phyloP scores from a whole-genome alignment of 306 rosid species.

The Myrica gale region DNA sequence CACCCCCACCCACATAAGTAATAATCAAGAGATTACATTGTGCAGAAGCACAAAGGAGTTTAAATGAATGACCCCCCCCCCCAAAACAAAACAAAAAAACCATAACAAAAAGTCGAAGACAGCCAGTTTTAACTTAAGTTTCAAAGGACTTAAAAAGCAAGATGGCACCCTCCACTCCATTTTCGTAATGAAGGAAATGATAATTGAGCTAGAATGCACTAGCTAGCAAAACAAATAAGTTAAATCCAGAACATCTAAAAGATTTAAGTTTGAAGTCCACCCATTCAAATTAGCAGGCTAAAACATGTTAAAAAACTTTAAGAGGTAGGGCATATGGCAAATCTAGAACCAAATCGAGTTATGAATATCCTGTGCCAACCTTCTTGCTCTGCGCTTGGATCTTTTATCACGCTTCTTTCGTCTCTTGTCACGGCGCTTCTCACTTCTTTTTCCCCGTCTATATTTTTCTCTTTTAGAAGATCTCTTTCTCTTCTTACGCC shows the following conservation, averaged over 20 bases:
- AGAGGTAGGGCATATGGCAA: background rate
- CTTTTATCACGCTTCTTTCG: constrained; percentile 59
- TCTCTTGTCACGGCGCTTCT: constrained; percentile 61
- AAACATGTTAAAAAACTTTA: background rate
- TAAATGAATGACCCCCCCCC: background rate
- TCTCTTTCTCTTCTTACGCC: constrained; percentile 76
- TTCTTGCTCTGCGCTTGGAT: constrained; percentile 66
- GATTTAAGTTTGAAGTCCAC: background rate
- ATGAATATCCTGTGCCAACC: constrained; percentile 40
- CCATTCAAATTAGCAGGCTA: background rate
- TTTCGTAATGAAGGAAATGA: background rate
- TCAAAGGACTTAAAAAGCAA: background rate
- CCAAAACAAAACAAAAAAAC: background rate
- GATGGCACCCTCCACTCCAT: background rate
- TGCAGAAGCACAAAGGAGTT: background rate
- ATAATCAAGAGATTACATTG: background rate
- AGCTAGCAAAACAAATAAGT: background rate
- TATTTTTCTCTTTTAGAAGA: constrained; percentile 67
- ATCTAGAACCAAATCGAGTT: background rate
- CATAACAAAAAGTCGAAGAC: background rate
- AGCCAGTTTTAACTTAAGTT: no score
- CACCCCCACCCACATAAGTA: background rate
- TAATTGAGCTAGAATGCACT: background rate
- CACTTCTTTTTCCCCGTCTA: constrained; percentile 64
- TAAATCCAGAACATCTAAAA: background rate